phyloP scores from a whole-genome alignment of 2,329 filamentous ascomycete species.

The Nigrospora osmanthi region DNA sequence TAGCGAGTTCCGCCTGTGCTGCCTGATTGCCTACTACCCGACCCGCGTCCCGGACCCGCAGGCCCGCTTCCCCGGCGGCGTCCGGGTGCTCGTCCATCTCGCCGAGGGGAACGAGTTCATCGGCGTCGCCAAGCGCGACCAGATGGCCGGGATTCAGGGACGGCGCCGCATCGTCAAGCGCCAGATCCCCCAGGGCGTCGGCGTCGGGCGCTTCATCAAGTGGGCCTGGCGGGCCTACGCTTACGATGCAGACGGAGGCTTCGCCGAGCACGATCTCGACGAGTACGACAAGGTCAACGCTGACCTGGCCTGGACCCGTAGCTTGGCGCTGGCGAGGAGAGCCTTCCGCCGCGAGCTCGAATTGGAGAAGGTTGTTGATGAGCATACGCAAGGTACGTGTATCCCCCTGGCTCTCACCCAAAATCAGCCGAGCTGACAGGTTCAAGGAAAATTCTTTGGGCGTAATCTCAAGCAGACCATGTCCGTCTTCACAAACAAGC shows the following conservation, averaged over 20 bases:
- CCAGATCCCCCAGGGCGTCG: conserved; percentile 26
- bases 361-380: conserved; percentile 57
- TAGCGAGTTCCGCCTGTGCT: conserved; percentile 30
- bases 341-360: conserved; percentile 58
- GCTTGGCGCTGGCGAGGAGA: conserved; percentile 48
- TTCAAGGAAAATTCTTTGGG: conserved; percentile 43
- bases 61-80: conserved; percentile 29
- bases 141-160: conserved; percentile 37
- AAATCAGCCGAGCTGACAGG: background rate
- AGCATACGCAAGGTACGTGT: conserved; percentile 52
- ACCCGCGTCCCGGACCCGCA: conserved; percentile 33
- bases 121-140: conserved; percentile 30
- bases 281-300: conserved; percentile 58
- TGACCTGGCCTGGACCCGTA: conserved; percentile 62
- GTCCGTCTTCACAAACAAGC: conserved; percentile 50
- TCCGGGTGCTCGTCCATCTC: conserved; percentile 32
- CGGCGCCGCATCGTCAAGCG: conserved; percentile 26
- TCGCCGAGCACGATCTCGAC: conserved; percentile 63
- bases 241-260: conserved; percentile 49
- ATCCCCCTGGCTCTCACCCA: background rate
- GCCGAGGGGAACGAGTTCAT: conserved; percentile 27
- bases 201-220: conserved; percentile 25
- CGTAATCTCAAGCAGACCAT: conserved; percentile 52
- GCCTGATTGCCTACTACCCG: conserved; percentile 37
- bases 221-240: conserved; percentile 31